A percentile compares a stretch with the other conserved stretches of the same genome.
Conservation (phyloP, 345 rosid species). For the Raphanus raphanistrum region DNA sequence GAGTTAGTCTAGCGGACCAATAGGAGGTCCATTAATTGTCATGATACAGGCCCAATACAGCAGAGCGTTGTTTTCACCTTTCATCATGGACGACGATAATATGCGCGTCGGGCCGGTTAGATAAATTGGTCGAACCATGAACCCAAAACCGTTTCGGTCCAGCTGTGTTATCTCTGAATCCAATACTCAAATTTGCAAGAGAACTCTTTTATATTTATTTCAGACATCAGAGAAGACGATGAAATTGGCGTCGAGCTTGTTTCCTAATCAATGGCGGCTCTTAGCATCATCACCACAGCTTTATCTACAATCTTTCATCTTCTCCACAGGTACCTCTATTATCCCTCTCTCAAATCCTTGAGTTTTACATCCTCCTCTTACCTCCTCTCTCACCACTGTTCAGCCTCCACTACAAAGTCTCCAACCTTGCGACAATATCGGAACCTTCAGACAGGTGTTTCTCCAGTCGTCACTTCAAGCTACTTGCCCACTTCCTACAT, state of each 20-base stretch:
- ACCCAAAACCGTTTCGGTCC: neutral
- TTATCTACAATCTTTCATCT: constrained; percentile 29
- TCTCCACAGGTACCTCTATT: constrained; percentile 19
- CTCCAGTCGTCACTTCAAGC: constrained; percentile 54
- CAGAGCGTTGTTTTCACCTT: too few relatives aligned
- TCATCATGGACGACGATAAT: too few relatives aligned
- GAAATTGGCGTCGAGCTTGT: constrained; percentile 39
- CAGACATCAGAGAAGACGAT: constrained; percentile 10
- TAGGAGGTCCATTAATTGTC: neutral
- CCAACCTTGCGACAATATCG: constrained; percentile 50
- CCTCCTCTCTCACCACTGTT: neutral
- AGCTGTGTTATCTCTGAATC: neutral
- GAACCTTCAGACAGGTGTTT: constrained; percentile 54
- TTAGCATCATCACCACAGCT: constrained; percentile 26
- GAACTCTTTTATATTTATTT: neutral
- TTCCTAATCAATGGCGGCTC: constrained; percentile 40
- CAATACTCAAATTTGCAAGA: neutral
- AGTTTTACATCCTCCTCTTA: neutral
- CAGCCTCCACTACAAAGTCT: constrained; percentile 30
- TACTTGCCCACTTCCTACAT: constrained; percentile 51
- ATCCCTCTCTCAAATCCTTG: neutral
- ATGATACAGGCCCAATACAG: neutral
- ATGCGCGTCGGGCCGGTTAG: neutral
- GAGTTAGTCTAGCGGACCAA: too few relatives aligned
- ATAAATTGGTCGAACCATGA: neutral